Evolutionary conservation across 345 rosid genomes (phyloP), one percentile per base, ranked within the genome.

Genomic region (Iberis pinnata): DNA sequence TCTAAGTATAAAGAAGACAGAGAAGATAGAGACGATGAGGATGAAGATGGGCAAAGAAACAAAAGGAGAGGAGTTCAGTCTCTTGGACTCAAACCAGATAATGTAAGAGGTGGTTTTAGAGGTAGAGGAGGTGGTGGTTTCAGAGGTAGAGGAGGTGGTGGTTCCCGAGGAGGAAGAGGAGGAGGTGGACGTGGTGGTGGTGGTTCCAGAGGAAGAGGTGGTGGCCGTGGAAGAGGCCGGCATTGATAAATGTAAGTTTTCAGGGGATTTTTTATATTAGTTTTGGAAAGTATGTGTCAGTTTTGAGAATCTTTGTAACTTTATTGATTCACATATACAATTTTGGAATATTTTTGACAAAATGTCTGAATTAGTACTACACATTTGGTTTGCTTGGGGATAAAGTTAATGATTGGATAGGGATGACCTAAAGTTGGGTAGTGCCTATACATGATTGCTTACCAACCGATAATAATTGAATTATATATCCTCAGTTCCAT

Each of bases 51-150:
- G 48, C 56, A 53, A 31, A 54, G 66, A 60, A 67, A 67, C 29
- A 80, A 64, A 65, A 82, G 76, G 73, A 79, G 98, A 61, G 98
- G 95, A 53, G 71, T 87, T 43, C 93, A 87, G 49, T 73, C 95
- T n/a, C 60, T 87, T 29, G 84, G 92, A 38, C 71, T 84, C 25
- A 22, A 22, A 69, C 64, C 74, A 1, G 76, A 68, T 35, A 50
- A 65, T 45, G 57, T 79, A 11, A 61, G 72, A 43, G 79, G 80
- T 14, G 43, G 73, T 56, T 80, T 87, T 11, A 36, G 81, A 9
- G 78, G 83, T 2, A 12, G 80, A 31, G 77, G 89, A 1, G 73
- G 78, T 2, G 12, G 80, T 7, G 32, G 83, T 61, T 77, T 76
- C 29, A 39, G 77, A 7, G 70, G 64, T 2, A 58, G 70, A 49